These are phyloP conservation scores for Trametes cingulata DNA, from an alignment of 768 basidiomycete genomes.

Conservation along the genomic window DNA sequence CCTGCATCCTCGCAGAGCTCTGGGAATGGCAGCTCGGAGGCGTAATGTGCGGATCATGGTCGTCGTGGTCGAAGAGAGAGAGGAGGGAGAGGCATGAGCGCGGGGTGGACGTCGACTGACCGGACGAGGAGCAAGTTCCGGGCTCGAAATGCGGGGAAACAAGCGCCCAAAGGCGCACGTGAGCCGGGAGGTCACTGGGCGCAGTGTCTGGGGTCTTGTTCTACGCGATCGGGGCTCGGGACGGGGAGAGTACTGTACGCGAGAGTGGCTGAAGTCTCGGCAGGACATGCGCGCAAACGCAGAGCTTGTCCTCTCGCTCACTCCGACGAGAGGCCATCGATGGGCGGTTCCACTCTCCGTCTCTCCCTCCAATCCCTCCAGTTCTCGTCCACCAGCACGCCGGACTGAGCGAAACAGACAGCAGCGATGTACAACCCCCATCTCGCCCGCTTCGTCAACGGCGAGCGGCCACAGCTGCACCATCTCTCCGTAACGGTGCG, in stretches of 20 bases:
- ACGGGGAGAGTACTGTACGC: not conserved
- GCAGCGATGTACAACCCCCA: conserved; percentile 13
- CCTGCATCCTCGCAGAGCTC: not conserved
- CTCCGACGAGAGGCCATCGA: conserved; percentile 1
- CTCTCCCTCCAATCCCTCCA: too few species aligned
- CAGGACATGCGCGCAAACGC: not conserved
- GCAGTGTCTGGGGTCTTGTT: not conserved
- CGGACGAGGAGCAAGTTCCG: conserved; percentile 5
- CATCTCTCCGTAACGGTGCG: conserved; percentile 18
- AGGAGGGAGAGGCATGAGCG: not conserved
- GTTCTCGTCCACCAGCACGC: not conserved
- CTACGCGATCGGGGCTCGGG: not conserved
- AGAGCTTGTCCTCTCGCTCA: not conserved
- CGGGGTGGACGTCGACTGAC: not conserved
- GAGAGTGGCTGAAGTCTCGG: not conserved
- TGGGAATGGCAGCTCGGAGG: not conserved
- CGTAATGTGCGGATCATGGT: conserved; percentile 28
- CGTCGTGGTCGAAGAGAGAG: conserved; percentile 7
- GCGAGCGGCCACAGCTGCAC: conserved; percentile 14
- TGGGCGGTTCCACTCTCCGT: not conserved
- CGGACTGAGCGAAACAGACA: not conserved
- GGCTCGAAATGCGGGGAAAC: conserved; percentile 8
- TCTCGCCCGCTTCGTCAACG: conserved; percentile 16
- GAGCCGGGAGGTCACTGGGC: not conserved
- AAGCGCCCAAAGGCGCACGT: not conserved